Conservation (phyloP, 129 eudicot genomes). For the Tagetes erecta region DNA sequence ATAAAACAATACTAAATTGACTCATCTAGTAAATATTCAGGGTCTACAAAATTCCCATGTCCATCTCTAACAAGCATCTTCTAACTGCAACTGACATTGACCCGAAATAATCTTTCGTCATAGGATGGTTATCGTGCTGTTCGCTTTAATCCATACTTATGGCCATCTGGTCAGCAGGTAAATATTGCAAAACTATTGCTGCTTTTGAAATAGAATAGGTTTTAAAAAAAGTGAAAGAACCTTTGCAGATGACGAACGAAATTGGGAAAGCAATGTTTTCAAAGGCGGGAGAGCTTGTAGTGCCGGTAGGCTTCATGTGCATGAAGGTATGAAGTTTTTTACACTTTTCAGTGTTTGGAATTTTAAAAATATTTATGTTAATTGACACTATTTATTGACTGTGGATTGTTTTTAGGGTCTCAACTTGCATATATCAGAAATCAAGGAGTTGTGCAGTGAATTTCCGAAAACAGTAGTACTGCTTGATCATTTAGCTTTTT, state of each 20-base stretch:
- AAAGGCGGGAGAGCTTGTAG: slow-evolving; percentile 85
- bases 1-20: background rate
- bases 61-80: background rate
- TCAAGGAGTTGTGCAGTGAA: slow-evolving; percentile 64
- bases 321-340: slow-evolving; percentile 53
- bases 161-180: slow-evolving; percentile 92
- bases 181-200: background rate
- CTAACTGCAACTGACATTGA: slow-evolving; percentile 21
- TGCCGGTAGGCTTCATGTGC: slow-evolving; percentile 91
- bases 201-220: background rate
- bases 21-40: background rate
- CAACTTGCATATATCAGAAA: slow-evolving; percentile 64
- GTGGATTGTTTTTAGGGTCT: slow-evolving; percentile 56
- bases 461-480: slow-evolving; percentile 69
- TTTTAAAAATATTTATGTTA: background rate
- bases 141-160: slow-evolving; percentile 88
- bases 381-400: slow-evolving; percentile 4
- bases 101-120: background rate
- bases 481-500: slow-evolving; percentile 84
- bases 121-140: slow-evolving; percentile 90
- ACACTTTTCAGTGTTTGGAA: background rate
- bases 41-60: background rate
- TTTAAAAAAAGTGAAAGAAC: background rate
- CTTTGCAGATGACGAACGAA: slow-evolving; percentile 77
- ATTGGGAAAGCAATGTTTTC: slow-evolving; percentile 73